A percentile compares a stretch with the other conserved stretches of the same genome.
Evolutionary conservation across 257 asterid species (phyloP).

Genomic region (Capsicum pubescens): DNA sequence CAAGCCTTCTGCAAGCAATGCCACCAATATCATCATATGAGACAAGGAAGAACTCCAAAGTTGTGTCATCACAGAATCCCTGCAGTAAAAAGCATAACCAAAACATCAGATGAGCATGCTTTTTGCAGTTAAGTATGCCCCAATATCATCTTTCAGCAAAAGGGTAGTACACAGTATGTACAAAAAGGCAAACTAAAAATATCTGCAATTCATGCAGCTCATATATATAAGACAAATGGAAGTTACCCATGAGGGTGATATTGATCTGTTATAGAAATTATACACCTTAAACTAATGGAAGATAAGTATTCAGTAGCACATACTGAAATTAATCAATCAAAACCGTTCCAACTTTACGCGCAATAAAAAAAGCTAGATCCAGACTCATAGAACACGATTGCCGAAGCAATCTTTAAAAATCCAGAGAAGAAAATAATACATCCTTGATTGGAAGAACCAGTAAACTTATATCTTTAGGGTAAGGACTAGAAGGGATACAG

Average conservation of each 20-base stretch:
- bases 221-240: background rate
- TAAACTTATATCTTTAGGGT: background rate
- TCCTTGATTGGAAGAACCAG: background rate
- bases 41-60: conserved; percentile 77
- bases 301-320: conserved; percentile 6
- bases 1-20: conserved; percentile 80
- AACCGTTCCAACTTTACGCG: background rate
- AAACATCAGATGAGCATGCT: conserved; percentile 14
- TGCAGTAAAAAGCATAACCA: conserved; percentile 40
- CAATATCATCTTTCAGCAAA: background rate
- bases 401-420: background rate
- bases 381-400: conserved; percentile 7
- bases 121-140: background rate
- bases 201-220: conserved; percentile 15
- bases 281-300: background rate
- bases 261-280: background rate
- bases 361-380: background rate
- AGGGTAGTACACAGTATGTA: background rate
- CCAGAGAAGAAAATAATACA: background rate
- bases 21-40: conserved; percentile 88
- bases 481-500: background rate
- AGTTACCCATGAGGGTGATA: conserved; percentile 11
- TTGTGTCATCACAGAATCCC: conserved; percentile 79
- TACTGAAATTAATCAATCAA: background rate
- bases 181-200: conserved; percentile 18